Conservation (phyloP, 352 stramenopile genomes). For the Aphanomyces invadans region DNA sequence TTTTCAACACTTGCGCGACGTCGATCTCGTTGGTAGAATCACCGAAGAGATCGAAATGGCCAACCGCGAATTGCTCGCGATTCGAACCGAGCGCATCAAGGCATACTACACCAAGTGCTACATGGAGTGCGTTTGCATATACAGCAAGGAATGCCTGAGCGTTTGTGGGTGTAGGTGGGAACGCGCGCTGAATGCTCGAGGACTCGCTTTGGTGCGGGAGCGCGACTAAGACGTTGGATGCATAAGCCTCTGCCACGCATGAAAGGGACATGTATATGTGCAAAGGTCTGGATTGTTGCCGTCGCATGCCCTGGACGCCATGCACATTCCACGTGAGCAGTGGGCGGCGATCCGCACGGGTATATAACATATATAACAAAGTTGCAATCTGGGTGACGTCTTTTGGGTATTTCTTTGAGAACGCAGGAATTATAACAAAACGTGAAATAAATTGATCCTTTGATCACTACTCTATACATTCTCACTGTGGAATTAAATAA, state of each 20-base stretch:
- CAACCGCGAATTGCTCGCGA: constrained; percentile 60
- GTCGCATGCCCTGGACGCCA: too few species aligned
- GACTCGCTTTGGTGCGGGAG: constrained; percentile 57
- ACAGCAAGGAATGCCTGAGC: too few species aligned
- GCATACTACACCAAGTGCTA: constrained; percentile 75
- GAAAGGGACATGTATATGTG: too few species aligned
- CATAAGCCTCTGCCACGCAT: too few species aligned
- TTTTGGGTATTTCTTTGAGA: not conserved
- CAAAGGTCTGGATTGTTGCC: not conserved
- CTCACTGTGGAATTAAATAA: not conserved
- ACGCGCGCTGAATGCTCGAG: constrained; percentile 53
- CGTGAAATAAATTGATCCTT: not conserved
- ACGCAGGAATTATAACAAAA: not conserved
- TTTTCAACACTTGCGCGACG: too few species aligned
- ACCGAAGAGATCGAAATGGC: constrained; percentile 66
- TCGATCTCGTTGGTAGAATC: too few species aligned
- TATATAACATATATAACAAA: too few species aligned
- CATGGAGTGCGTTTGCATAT: constrained; percentile 41
- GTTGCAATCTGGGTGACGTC: too few species aligned
- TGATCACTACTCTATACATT: not conserved
- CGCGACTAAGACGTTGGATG: constrained; percentile 38
- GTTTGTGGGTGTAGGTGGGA: constrained; percentile 43
- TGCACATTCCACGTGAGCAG: too few species aligned
- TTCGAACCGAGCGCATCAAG: constrained; percentile 54
- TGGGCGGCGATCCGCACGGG: too few species aligned